phyloP scores from a whole-genome alignment of 352 stramenopile genomes.

The Saprolegnia parasitica region DNA sequence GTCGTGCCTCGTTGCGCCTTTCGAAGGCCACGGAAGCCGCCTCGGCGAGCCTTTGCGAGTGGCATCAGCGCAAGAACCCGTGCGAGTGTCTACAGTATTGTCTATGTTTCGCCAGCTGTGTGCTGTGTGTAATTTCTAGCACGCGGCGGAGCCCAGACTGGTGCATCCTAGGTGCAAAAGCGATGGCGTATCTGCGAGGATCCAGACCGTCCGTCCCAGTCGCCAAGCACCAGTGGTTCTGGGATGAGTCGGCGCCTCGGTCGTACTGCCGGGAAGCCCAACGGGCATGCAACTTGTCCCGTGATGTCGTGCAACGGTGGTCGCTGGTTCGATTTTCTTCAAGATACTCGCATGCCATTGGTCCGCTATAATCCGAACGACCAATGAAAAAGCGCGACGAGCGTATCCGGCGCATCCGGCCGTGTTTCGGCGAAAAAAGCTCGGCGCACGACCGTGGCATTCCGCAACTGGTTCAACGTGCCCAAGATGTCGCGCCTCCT shows the following conservation, averaged over 20 bases:
- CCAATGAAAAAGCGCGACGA: background rate
- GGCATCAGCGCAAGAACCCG: no score
- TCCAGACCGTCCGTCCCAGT: background rate
- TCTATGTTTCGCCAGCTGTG: background rate
- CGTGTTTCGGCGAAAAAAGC: background rate
- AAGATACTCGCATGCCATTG: background rate
- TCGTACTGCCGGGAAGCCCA: no score
- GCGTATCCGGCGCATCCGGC: background rate
- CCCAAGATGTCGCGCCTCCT: background rate
- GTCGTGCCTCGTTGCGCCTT: no score
- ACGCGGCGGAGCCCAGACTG: no score
- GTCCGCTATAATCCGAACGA: background rate
- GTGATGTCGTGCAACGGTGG: no score
- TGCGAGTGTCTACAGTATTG: background rate
- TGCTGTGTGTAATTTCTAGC: background rate
- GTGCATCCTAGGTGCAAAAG: background rate
- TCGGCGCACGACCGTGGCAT: background rate
- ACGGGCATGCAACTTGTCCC: no score
- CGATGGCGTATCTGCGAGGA: background rate
- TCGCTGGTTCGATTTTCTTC: background rate
- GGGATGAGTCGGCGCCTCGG: no score
- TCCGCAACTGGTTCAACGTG: constrained; percentile 1
- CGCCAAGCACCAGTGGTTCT: no score
- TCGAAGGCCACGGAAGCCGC: no score
- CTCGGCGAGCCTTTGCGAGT: no score